These are phyloP conservation scores for Favolaschia claudopus DNA, from an alignment of 768 basidiomycete genomes.

Conservation along the genomic window DNA sequence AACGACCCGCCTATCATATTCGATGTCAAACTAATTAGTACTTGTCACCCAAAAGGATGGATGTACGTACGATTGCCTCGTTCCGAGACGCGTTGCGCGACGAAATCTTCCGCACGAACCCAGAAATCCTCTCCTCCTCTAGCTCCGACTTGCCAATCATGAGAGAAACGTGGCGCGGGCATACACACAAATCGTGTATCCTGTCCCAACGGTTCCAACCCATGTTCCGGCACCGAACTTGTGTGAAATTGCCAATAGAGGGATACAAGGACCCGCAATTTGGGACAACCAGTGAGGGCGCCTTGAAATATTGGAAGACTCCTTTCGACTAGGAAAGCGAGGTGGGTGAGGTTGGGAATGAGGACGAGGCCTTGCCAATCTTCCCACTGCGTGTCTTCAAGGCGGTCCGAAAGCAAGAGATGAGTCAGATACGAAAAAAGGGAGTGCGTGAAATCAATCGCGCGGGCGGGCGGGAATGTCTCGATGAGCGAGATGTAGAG, in stretches of 20 bases:
- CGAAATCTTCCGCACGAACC: conserved; percentile 7
- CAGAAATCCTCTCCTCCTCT: conserved; percentile 6
- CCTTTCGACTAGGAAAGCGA: neutral
- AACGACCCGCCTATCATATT: too few species aligned
- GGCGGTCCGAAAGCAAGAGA: neutral
- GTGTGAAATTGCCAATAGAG: neutral
- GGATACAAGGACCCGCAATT: neutral
- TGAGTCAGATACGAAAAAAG: neutral
- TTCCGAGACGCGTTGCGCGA: neutral
- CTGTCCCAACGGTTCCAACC: neutral
- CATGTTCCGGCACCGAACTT: neutral
- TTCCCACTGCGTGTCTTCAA: neutral
- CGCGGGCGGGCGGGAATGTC: neutral
- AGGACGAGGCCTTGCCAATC: neutral
- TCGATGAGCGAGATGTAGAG: neutral
- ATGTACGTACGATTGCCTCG: neutral
- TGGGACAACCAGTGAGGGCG: neutral
- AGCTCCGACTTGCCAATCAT: conserved; percentile 6
- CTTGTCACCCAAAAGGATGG: too few species aligned
- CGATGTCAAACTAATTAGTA: too few species aligned
- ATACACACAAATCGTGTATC: conserved; percentile 4
- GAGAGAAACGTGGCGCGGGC: too few species aligned
- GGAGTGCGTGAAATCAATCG: conserved; percentile 2
- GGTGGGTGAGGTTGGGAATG: conserved; percentile 2
- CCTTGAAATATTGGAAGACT: neutral